Base-by-base conservation (phyloP, 2,329 filamentous ascomycete genomes). In the Lojkania enalia region DNA sequence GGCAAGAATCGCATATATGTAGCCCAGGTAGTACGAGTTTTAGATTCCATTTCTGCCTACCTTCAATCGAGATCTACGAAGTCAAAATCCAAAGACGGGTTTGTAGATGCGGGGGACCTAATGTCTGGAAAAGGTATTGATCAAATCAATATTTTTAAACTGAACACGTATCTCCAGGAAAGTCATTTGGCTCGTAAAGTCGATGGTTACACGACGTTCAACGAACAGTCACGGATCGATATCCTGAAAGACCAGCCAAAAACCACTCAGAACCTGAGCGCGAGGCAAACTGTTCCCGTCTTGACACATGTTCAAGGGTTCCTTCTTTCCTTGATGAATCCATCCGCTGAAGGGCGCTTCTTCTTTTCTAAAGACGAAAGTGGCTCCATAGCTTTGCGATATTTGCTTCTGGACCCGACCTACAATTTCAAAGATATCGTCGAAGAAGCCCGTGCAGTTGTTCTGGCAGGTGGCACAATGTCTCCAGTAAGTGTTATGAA, bases 401-500 rank as follows among this genome's bases (percentile, higher is more conserved):
- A 96, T 65, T 82, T 96, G 57, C 80, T 99, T 3, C 80, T 99
- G 0, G 94, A 96, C 21, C 92, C 94, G 0, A 91, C 91, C 0
- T 85, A 92, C 58, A 89, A 95, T 55, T 97, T 99, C 69, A 86
- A 86, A 5, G 87, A 91, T 9, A 87, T 97, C 39, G 89, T 92
- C 2, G 84, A 88, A 20, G 84, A 87, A 50, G 90, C 94, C 0
- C 80, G 90, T 46, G 88, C 92, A 2, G 87, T 99, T 3, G 86
- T 99, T 31, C 76, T 99, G 3, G 94, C 91, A 0, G 94, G 94
- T 46, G 94, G 94, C 16, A 99, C 94, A 19, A 97, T 99, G 94
- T 95, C 94, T 2, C 94, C 94, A 0, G 78, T 81, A 65, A 61
- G 71, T 61, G 3, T 21, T n/a, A n/a, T 20, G 14, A 4, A 37